Conservation (phyloP, 176 grass and related monocot species). For the Zea luxurians region DNA sequence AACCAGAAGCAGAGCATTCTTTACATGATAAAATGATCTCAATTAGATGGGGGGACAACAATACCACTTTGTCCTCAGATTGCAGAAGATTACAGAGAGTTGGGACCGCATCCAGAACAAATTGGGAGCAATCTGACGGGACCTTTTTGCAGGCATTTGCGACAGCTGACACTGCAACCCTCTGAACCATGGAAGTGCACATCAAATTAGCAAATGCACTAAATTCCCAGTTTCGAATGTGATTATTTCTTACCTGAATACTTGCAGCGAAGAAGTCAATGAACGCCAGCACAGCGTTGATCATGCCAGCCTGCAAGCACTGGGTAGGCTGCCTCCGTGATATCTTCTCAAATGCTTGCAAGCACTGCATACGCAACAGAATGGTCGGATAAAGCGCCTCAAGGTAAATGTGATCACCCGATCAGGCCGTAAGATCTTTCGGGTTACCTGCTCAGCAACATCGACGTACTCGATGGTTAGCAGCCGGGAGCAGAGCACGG, state of each 20-base stretch:
- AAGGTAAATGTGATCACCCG: slow-evolving; percentile 14
- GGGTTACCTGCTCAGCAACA: slow-evolving; percentile 85
- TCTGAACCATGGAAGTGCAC: slow-evolving; percentile 49
- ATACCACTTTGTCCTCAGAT: slow-evolving; percentile 71
- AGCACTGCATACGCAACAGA: slow-evolving; percentile 47
- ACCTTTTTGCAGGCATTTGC: slow-evolving; percentile 79
- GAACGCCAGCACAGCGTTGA: slow-evolving; percentile 58
- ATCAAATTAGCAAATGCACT: slow-evolving; percentile 29
- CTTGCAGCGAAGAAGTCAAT: slow-evolving; percentile 89
- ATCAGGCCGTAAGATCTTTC: not conserved
- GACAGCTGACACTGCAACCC: slow-evolving; percentile 71
- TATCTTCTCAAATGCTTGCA: slow-evolving; percentile 98
- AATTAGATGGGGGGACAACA: not conserved
- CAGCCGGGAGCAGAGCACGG: slow-evolving; percentile 69
- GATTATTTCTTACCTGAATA: slow-evolving; percentile 54
- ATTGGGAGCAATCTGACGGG: slow-evolving; percentile 56
- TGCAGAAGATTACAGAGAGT: slow-evolving; percentile 78
- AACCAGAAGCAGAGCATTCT: slow-evolving; percentile 24
- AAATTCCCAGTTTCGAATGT: slow-evolving; percentile 13
- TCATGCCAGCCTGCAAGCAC: slow-evolving; percentile 81
- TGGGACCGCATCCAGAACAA: slow-evolving; percentile 71
- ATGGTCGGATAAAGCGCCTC: slow-evolving; percentile 12
- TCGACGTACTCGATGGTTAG: slow-evolving; percentile 83
- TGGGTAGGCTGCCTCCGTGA: slow-evolving; percentile 60
- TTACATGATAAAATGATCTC: slow-evolving; percentile 2